Base-by-base conservation (phyloP, 2,329 filamentous ascomycete genomes). In the Graphilbum ipis-grandicollis region DNA sequence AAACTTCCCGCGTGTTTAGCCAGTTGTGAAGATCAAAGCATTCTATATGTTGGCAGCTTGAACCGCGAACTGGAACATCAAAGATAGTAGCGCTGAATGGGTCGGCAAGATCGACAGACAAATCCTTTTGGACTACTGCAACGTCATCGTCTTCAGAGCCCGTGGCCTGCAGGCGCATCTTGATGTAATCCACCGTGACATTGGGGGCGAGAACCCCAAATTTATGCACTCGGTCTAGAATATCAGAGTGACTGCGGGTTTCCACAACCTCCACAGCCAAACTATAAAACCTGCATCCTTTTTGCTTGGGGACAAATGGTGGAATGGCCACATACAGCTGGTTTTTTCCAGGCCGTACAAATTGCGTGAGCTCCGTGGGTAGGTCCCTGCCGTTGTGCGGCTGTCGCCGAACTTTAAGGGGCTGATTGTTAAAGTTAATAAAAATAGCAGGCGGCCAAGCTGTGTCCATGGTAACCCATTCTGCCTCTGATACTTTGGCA, bases 11-110 rank as follows among this genome's bases (percentile, higher is more conserved):
- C 5, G 78, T 82, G 13, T 63, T 55, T 9, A 98, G 66, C 60
- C 83, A 96, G 1, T 71, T 86, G 17, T 79, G 68, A 8, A 94
- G 71, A 52, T 96, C 88, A 51, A 96, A 94, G 51, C 85, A 93
- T 50, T 94, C 83, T 26, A 78, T 60, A 51, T 98, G 88, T 19
- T 61, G 60, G 52, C 90, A 98, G 3, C 54, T 47, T 8, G 49
- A 58, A 19, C 83, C 75, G 21, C 86, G 76, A 2, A 77, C 82
- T 1, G 90, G 88, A 0, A 67, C 63, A 5, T 68, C 60, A 51
- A 80, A 85, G 10, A 90, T 65, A 12, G 50, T 57, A 1, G 67
- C 60, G 39, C 62, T 77, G 49, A 80, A 81, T 0, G 79, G 76
- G 50, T 83, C 78, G 1, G 71, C 60, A 13, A 85, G 56, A 41